phyloP scores from a whole-genome alignment of 345 rosid species.

The Citrus cavaleriei region DNA sequence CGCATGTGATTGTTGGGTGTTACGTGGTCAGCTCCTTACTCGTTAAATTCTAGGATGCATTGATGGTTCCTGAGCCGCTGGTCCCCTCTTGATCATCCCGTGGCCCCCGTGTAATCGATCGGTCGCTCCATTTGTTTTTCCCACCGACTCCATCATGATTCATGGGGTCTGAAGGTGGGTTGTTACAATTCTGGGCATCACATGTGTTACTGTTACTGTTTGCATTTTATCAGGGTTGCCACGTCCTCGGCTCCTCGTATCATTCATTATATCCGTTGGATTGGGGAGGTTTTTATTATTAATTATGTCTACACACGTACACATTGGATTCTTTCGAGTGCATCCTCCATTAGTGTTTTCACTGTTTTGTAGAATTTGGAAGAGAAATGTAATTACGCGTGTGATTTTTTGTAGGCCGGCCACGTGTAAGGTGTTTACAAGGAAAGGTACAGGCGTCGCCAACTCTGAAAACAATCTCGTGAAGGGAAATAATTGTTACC shows the following conservation, averaged over 20 bases:
- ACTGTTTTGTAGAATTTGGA: no score
- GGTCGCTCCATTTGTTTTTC: background rate
- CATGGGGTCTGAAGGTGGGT: background rate
- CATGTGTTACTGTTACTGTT: background rate
- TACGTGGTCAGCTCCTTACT: constrained; percentile 27
- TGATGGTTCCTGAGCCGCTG: background rate
- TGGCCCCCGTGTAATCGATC: constrained; percentile 8
- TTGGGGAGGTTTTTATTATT: background rate
- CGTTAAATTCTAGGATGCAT: background rate
- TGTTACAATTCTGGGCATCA: background rate
- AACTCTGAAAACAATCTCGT: background rate
- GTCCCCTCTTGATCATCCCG: background rate
- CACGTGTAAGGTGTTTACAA: background rate
- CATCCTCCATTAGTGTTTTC: no score
- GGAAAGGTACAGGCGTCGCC: fast-evolving
- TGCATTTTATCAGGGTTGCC: background rate
- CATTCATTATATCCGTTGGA: background rate
- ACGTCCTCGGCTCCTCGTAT: background rate
- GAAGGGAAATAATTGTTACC: background rate
- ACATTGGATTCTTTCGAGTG: no score
- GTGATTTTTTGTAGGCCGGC: background rate
- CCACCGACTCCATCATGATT: constrained; percentile 32
- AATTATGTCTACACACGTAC: no score
- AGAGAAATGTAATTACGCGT: background rate
- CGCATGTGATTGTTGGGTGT: constrained; percentile 31